Evolutionary conservation across 441 rosid species (phyloP).

Genomic region (Gossypium gossypioides): DNA sequence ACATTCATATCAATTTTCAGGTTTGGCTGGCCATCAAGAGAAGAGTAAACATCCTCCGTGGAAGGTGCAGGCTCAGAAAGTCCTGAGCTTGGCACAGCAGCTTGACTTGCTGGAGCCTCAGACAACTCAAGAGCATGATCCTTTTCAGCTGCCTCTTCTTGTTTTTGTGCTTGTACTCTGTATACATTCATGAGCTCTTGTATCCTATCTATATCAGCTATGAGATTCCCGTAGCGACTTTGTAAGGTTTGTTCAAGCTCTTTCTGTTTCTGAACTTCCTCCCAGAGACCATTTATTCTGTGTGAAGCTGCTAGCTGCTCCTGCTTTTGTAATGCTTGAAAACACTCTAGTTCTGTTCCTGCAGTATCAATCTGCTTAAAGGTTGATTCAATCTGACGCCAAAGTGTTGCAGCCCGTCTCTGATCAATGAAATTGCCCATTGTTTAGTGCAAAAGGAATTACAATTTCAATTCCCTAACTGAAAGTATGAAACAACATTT

Average conservation of each 20-base stretch:
- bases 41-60: conserved; percentile 1
- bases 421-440: conserved; percentile 18
- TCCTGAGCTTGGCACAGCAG: conserved; percentile 21
- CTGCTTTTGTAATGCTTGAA: conserved; percentile 79
- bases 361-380: conserved; percentile 78
- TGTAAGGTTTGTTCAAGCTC: conserved; percentile 70
- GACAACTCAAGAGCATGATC: conserved; percentile 8
- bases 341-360: conserved; percentile 83
- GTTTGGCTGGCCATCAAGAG: conserved; percentile 10
- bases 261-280: conserved; percentile 80
- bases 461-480: neutral
- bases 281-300: conserved; percentile 70
- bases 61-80: conserved; percentile 11
- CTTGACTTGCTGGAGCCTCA: conserved; percentile 19
- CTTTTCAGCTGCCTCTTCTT: conserved; percentile 39
- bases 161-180: conserved; percentile 42
- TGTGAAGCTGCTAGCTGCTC: conserved; percentile 78
- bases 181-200: conserved; percentile 32
- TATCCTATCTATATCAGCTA: conserved; percentile 47
- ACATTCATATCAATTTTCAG: conserved; percentile 13
- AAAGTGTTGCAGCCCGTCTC: conserved; percentile 64
- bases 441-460: neutral
- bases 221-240: conserved; percentile 58
- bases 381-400: conserved; percentile 67
- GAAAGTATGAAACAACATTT: neutral